These are phyloP conservation scores for Aspergillus clavatus DNA, from an alignment of 2,329 filamentous ascomycete species.

Conservation along the genomic window DNA sequence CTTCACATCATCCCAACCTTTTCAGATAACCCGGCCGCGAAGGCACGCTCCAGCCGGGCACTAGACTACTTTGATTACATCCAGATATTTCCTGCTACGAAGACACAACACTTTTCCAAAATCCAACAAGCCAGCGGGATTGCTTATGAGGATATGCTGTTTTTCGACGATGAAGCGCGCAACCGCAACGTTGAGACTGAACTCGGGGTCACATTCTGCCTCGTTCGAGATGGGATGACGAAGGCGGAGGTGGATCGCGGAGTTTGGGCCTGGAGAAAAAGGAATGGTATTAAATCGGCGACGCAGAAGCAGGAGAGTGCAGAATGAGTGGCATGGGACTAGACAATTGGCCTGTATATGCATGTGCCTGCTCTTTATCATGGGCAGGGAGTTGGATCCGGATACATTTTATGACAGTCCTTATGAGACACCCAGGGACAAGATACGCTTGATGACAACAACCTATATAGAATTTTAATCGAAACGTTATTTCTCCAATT, in stretches of 20 bases:
- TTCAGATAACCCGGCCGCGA: constrained; percentile 35
- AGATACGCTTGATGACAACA: background rate
- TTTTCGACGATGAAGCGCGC: constrained; percentile 88
- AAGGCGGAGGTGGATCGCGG: constrained; percentile 74
- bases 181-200: constrained; percentile 73
- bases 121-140: constrained; percentile 68
- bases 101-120: constrained; percentile 77
- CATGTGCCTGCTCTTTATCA: background rate
- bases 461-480: no score
- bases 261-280: constrained; percentile 73
- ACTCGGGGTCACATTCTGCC: constrained; percentile 76
- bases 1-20: constrained; percentile 55
- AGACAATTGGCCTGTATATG: constrained; percentile 2
- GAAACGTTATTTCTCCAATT: background rate
- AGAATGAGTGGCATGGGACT: constrained; percentile 3
- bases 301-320: constrained; percentile 12
- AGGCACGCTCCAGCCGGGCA: constrained; percentile 46
- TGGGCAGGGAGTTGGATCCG: background rate
- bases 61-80: constrained; percentile 54
- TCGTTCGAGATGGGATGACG: constrained; percentile 74
- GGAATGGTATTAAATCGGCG: constrained; percentile 50
- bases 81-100: constrained; percentile 67
- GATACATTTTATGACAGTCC: background rate
- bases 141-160: constrained; percentile 78
- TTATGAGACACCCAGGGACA: constrained; percentile 12